Evolutionary conservation across 148 eudicot genomes (phyloP), one percentile per base, ranked within the genome.

Genomic region (Hydrangea macrophylla): DNA sequence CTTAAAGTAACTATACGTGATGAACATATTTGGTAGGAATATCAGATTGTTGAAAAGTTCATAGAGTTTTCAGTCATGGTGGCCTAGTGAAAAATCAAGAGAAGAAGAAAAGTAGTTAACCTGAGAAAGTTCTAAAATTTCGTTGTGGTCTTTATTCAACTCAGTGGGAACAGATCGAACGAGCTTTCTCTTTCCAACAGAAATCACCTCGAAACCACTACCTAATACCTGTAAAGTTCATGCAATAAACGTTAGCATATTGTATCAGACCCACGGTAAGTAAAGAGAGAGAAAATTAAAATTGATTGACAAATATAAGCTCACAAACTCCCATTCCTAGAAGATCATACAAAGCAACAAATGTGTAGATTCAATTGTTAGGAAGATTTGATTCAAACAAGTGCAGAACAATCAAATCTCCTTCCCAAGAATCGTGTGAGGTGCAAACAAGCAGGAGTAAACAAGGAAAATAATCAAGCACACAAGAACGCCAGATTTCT

Each of bases 131-230:
- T 90, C 99, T 70, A 94, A 77, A 73, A 94, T 94, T 77, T 90
- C 97, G 81, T 94, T 94, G 81, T 91, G 99, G 85, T 94, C 97
- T 73, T 85, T 88, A 76, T 94, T 90, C 80, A 94, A 69, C 79
- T 94, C 97, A 1, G 99, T 94, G 8, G 99, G 99, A 72, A 94
- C 99, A 63, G 97, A 94, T 25, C 99, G 79, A 12, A 94, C 85
- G 55, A 94, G 96, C 84, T 91, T 94, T 79, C 79, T 87, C 84
- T 83, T 94, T 63, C 99, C 97, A 66, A 94, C 89, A 62, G 93
- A 71, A 64, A 94, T 88, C 83, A 94, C 97, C 87, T 94, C 99
- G 79, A 85, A 94, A 56, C 99, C 99, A 77, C 90, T 94, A 40
- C 99, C 99, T 72, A 94, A 76, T 73, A 89, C 86, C 99, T 94